Base-by-base conservation (phyloP, 1,139 yeast genomes). In the Meyerozyma sp. region DNA sequence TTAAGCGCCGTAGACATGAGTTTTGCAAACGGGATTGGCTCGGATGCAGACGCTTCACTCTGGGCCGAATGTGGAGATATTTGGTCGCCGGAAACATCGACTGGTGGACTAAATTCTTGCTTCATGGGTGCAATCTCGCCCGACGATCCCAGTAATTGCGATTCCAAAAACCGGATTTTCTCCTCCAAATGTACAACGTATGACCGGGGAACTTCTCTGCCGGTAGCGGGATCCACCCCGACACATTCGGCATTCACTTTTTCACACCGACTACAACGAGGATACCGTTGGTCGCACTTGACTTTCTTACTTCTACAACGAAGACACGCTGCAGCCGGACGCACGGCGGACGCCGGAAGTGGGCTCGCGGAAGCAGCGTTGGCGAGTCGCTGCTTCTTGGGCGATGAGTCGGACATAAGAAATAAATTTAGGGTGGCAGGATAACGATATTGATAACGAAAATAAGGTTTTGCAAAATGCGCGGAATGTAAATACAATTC, bases 171-270 rank as follows among this genome's bases (percentile, higher is more conserved):
- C 11, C 74, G 71, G 2, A 89, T 69, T 36, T 81, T 68, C 44
- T 80, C 82, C 57, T 90, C 96, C 45, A 90, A 64, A 53, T 83
- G 84, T 13, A 81, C 75, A 6, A 88, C 79, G 56, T 90, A 89
- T 9, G 90, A 82, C 40, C 97, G 66, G 0, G 96, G 95, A 1
- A 89, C 79, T 50, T 85, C 90, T 45, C 95, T 68, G 0, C 96
- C 95, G 0, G 96, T 86, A 4, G 89, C 89, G 0, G 95, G 89
- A 59, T 90, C 96, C 10, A 87, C 63, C 0, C 95, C 90, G 18
- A 88, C 81, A 63, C 96, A 89, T 14, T 84, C 86, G 3, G 70
- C 82, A 5, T 80, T 78, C 14, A 85, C 83, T 53, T 79, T 81
- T 25, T 69, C 72, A 63, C 96, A 89, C 37, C 79, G 76, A 11